Conservation (phyloP, 1,284 basidiomycete species). For the Ganoderma sinense region DNA sequence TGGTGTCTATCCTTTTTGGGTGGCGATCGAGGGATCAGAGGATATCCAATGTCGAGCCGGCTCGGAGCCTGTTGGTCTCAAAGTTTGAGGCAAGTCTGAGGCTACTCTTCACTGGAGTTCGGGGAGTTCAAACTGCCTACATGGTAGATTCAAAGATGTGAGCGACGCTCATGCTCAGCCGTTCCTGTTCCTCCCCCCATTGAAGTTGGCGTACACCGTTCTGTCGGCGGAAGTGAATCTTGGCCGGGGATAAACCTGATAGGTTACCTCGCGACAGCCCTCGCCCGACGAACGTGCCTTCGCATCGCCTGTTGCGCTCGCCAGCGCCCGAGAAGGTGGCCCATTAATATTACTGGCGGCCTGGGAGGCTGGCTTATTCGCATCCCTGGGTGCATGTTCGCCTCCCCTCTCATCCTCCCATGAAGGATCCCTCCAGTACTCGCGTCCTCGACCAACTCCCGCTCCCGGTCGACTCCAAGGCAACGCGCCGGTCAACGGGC, state of each 20-base stretch:
- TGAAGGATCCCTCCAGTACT: constrained; percentile 3
- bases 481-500: not conserved
- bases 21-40: too few species aligned
- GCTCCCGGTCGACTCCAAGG: not conserved
- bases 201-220: not conserved
- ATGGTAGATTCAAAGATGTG: not conserved
- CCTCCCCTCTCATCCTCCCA: not conserved
- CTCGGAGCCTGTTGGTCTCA: too few species aligned
- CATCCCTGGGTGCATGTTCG: not conserved
- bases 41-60: too few species aligned
- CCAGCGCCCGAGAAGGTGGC: not conserved
- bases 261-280: not conserved
- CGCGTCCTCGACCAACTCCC: not conserved
- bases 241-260: not conserved
- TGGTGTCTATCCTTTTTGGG: too few species aligned
- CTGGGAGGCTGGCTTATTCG: not conserved
- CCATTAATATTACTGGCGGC: not conserved
- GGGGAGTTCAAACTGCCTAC: not conserved
- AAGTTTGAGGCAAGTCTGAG: too few species aligned
- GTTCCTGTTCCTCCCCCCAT: not conserved
- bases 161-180: not conserved
- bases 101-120: too few species aligned
- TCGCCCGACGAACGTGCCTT: constrained; percentile 17
- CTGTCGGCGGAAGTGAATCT: not conserved
- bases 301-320: constrained; percentile 3